These are phyloP conservation scores for Daphne laureola DNA, from an alignment of 441 rosid genomes.

Conservation along the genomic window DNA sequence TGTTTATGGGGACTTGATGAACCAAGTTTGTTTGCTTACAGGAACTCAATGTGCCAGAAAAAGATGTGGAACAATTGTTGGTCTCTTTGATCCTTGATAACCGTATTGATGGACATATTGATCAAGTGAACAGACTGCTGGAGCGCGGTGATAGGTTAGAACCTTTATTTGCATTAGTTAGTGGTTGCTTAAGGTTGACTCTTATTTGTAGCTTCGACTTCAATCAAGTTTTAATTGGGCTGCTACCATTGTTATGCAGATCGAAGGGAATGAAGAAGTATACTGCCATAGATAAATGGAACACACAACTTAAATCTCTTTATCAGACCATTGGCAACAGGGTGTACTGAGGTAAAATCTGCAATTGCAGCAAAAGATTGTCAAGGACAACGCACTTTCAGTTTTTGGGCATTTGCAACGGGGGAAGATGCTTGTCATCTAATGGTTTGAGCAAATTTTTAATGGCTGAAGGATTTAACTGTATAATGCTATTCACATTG, in stretches of 20 bases:
- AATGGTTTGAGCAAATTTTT: no score
- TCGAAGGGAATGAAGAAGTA: slow-evolving; percentile 93
- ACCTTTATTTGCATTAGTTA: neutral
- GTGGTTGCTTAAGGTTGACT: neutral
- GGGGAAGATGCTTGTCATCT: no score
- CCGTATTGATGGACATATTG: slow-evolving; percentile 92
- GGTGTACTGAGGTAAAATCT: slow-evolving; percentile 38
- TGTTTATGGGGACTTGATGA: neutral
- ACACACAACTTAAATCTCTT: slow-evolving; percentile 77
- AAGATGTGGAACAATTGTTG: slow-evolving; percentile 85
- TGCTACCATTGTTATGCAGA: slow-evolving; percentile 29
- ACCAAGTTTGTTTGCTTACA: slow-evolving; percentile 17
- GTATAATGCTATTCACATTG: no score
- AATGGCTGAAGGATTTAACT: no score
- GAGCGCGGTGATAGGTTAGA: slow-evolving; percentile 88
- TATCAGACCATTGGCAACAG: slow-evolving; percentile 58
- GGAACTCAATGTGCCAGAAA: slow-evolving; percentile 97
- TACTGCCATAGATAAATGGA: slow-evolving; percentile 90
- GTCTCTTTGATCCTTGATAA: slow-evolving; percentile 89
- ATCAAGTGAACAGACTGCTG: slow-evolving; percentile 85
- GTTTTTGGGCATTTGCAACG: neutral
- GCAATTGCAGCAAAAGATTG: neutral
- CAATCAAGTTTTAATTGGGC: neutral
- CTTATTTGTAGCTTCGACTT: neutral
- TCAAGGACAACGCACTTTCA: neutral